Base-by-base conservation (phyloP, 148 eudicot genomes). In the Rhododendron simsii region DNA sequence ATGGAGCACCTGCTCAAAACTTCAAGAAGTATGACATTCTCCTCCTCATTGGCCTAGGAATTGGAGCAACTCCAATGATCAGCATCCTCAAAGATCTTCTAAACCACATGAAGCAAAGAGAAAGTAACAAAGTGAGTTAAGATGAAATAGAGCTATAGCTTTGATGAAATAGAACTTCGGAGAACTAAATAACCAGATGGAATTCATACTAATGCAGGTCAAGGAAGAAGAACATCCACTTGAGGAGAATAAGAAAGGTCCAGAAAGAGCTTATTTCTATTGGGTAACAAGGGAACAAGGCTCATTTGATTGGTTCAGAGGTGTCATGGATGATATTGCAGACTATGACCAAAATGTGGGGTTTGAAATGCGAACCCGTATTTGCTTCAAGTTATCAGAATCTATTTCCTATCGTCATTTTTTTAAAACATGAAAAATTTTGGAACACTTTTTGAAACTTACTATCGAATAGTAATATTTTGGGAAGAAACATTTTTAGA, bases 1-100 rank as follows among this genome's bases (percentile, higher is more conserved):
- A 93, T 61, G 99, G 99, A 59, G 99, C 99, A 57, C 99, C 99
- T 35, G 98, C 99, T 84, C 99, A 97, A 84, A 90, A 91, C 87
- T 97, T 93, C 91, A 93, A 93, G 80, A 91, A 94, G 86, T 97
- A 92, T 41, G 98, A 95, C 89, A 92, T 94, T 12, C 95, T 97
- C 30, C 79, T 95, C 83, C 98, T 97, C 82, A 84, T 97, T 75
- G 99, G 99, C 69, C 89, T 97, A 20, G 99, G 99, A 10, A 97
- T 97, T 39, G 99, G 98, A 93, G 99, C 99, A 75, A 97, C 99
- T 78, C 99, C 98, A 80, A 93, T 97, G 80, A 91, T 97, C 86
- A 97, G 98, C 90, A 97, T 97, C 75, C 87, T 97, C 41, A 97
- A 97, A 86, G 99, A 97, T 85, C 94, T 97, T 50, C 90, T 97